Conservation (phyloP, 164 flowering plant genomes). For the Buxus sempervirens region DNA sequence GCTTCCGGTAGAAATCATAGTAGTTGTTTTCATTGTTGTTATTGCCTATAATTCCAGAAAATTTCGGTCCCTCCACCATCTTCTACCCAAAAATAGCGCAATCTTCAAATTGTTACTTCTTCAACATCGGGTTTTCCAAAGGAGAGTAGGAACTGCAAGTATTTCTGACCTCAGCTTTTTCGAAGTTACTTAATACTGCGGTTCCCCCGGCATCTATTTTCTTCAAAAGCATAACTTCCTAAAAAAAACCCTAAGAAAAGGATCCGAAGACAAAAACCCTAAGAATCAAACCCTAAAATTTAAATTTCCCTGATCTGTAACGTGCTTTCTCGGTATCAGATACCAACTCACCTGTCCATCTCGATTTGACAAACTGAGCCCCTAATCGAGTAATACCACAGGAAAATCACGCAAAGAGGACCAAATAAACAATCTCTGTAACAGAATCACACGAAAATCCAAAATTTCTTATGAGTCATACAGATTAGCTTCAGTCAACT, state of each 20-base stretch:
- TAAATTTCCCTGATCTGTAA: not conserved
- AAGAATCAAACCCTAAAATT: constrained; percentile 10
- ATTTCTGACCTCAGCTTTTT: not conserved
- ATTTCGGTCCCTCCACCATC: constrained; percentile 42
- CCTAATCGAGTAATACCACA: not conserved
- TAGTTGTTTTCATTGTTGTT: constrained; percentile 25
- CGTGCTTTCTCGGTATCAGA: not conserved
- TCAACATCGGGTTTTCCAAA: constrained; percentile 22
- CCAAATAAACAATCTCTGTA: too few relatives aligned
- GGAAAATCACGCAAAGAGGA: not conserved
- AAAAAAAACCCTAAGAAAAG: constrained; percentile 4
- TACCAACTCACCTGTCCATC: constrained; percentile 6
- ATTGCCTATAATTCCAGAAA: constrained; percentile 26
- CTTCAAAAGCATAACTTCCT: not conserved
- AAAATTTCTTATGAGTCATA: constrained; percentile 1
- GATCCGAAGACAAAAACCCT: not conserved
- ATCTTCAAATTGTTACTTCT: constrained; percentile 4
- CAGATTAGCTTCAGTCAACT: constrained; percentile 6
- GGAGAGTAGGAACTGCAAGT: constrained; percentile 6
- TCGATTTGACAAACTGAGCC: not conserved
- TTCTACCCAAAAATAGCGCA: not conserved
- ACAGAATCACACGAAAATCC: constrained; percentile 12
- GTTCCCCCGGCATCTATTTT: constrained; percentile 3
- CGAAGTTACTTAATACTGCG: not conserved
- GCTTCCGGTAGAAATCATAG: constrained; percentile 27